A percentile compares a stretch with the other conserved stretches of the same genome.
Evolutionary conservation across 1,284 basidiomycete species (phyloP).

Genomic region (Boletus mariae): DNA sequence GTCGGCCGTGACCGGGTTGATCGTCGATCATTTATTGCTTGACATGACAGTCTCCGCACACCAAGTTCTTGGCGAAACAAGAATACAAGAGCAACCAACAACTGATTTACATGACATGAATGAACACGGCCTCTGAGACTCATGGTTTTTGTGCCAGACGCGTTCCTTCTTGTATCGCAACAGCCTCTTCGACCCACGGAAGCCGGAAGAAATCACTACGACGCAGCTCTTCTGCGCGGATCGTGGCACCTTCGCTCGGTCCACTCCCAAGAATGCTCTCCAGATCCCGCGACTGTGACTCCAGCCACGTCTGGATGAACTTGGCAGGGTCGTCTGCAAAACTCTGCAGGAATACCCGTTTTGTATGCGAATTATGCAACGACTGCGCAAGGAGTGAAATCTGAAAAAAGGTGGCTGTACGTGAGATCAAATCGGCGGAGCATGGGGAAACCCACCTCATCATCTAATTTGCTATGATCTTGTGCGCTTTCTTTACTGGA

Average conservation of each 20-base stretch:
- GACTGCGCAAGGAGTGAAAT: constrained; percentile 78
- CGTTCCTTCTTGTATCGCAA: constrained; percentile 54
- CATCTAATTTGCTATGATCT: constrained; percentile 76
- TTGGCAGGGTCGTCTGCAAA: constrained; percentile 79
- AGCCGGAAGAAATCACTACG: constrained; percentile 87
- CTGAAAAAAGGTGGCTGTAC: constrained; percentile 35
- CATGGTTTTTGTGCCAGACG: constrained; percentile 44
- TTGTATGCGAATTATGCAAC: constrained; percentile 81
- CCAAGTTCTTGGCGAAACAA: background rate
- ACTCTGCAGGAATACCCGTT: constrained; percentile 80
- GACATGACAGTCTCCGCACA: too few species aligned
- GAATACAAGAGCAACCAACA: background rate
- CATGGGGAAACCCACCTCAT: constrained; percentile 58
- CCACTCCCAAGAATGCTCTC: constrained; percentile 89
- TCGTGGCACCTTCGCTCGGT: constrained; percentile 72
- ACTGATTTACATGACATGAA: background rate
- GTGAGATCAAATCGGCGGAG: constrained; percentile 13
- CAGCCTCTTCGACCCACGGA: constrained; percentile 82
- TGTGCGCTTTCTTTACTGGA: constrained; percentile 67
- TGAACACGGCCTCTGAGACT: background rate
- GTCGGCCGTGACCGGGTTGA: constrained; percentile 14
- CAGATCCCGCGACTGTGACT: constrained; percentile 87
- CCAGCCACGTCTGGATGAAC: constrained; percentile 89
- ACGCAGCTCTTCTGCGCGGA: constrained; percentile 83
- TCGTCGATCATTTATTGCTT: constrained; percentile 9